phyloP scores from a whole-genome alignment of 345 rosid species.

The Eucalyptus sp. region DNA sequence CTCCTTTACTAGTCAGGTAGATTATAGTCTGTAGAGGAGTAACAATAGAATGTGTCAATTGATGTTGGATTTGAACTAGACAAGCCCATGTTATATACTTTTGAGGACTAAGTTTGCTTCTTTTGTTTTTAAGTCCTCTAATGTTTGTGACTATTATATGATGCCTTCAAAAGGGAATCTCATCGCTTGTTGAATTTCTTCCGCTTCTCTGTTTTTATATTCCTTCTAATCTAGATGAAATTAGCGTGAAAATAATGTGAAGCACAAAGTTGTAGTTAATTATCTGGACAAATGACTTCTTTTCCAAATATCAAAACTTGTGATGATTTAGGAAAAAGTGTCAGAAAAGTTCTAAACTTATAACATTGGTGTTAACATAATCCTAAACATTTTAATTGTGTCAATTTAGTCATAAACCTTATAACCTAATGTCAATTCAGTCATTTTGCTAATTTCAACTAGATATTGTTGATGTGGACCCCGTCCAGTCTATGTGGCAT shows the following conservation, averaged over 20 bases:
- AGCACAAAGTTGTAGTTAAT: too few species aligned
- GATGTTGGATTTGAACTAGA: background rate
- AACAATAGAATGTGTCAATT: background rate
- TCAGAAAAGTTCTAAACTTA: rapidly evolving
- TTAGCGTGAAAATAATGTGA: too few species aligned
- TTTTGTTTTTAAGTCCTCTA: background rate
- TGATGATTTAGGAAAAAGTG: background rate
- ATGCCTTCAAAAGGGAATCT: too few species aligned
- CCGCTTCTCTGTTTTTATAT: too few species aligned
- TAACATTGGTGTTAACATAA: too few species aligned
- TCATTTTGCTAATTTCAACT: too few species aligned
- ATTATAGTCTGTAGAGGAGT: background rate
- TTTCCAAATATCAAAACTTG: background rate
- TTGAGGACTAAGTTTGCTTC: background rate
- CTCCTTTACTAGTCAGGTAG: background rate
- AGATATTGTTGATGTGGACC: rapidly evolving
- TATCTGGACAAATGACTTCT: background rate
- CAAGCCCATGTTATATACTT: background rate
- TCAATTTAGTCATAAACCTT: too few species aligned
- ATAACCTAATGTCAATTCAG: too few species aligned
- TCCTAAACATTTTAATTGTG: too few species aligned
- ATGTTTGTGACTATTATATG: background rate
- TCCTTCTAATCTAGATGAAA: too few species aligned
- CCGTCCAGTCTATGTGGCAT: too few species aligned
- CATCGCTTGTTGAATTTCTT: too few species aligned